Base-by-base conservation (phyloP, 2,329 filamentous ascomycete species). In the Aspergillus viridinutans region DNA sequence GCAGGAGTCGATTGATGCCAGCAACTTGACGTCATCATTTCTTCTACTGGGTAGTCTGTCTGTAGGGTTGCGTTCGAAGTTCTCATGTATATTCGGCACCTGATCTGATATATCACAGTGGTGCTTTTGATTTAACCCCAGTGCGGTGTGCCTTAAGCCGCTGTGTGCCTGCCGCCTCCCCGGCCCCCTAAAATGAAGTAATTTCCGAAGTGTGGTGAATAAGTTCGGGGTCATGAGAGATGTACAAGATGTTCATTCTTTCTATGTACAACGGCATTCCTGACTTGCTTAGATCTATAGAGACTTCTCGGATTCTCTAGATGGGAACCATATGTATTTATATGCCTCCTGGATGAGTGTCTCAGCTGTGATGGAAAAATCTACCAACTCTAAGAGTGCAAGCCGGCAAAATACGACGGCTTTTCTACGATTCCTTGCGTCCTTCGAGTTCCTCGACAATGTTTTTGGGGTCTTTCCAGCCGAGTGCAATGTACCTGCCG, bases 381-480 rank as follows among this genome's bases (percentile, higher is more conserved):
- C 14, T 6, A 38, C 4, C 14, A 38, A 17, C 14, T 17, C 32
- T 7, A 38, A 38, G 5, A 3, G 21, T 23, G 23, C 6, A 23
- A 47, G 12, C 4, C 10, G 20, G 14, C 12, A 14, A 21, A 23
- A 14, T 25, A 47, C 5, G 14, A 17, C 32, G 53, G 17, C 53
- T 47, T 40, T 52, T 55, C 43, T 43, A 55, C 35, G 43, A 47
- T 23, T 58, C 61, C 50, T 64, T 62, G 26, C 56, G 56, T 50
- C 63, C 67, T 47, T 78, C 78, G 43, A 86, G 71, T 64, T 85
- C 80, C 52, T 85, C 82, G 0, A 80, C 78, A 49, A 85, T 85
- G 58, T 87, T 87, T 57, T 83, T 80, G 1, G 81, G 78, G 56
- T 87, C 84, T 63, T 84, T 85, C 80, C 82, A 86, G 3, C 85